These are phyloP conservation scores for Globisporangium irregulare DNA, from an alignment of 352 stramenopile species.

Conservation along the genomic window DNA sequence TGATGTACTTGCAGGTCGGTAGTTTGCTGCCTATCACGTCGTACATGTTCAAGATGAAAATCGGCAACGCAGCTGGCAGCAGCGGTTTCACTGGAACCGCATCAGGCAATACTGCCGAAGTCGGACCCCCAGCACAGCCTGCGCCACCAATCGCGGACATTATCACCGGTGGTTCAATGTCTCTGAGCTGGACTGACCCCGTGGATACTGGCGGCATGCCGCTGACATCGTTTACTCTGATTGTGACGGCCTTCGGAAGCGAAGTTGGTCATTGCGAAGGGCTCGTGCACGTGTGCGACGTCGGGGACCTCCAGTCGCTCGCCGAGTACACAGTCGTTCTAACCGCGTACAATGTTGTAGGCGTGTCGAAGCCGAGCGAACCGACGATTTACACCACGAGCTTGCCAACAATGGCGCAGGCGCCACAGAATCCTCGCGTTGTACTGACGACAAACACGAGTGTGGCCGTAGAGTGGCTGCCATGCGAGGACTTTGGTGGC, in stretches of 20 bases:
- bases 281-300: constrained; percentile 35
- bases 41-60: constrained; percentile 44
- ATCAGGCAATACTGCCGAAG: constrained; percentile 17
- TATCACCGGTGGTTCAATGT: constrained; percentile 42
- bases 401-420: constrained; percentile 25
- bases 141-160: constrained; percentile 18
- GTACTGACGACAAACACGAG: constrained; percentile 9
- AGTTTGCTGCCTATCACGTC: constrained; percentile 35
- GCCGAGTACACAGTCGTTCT: constrained; percentile 44
- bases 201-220: constrained; percentile 49
- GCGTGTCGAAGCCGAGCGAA: constrained; percentile 27
- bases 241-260: constrained; percentile 15
- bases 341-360: constrained; percentile 34
- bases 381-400: constrained; percentile 23
- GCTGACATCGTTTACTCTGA: constrained; percentile 38
- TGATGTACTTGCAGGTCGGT: constrained; percentile 36
- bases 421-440: constrained; percentile 27
- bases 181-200: constrained; percentile 38
- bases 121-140: constrained; percentile 27
- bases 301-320: constrained; percentile 37
- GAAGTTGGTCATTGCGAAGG: constrained; percentile 38
- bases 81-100: constrained; percentile 22
- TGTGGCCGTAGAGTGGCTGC: constrained; percentile 33
- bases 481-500: constrained; percentile 44
- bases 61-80: constrained; percentile 28